Evolutionary conservation across 192 early-diverging fungal genomes (phyloP), one percentile per base, ranked within the genome.

Genomic region (Podila minutissima): DNA sequence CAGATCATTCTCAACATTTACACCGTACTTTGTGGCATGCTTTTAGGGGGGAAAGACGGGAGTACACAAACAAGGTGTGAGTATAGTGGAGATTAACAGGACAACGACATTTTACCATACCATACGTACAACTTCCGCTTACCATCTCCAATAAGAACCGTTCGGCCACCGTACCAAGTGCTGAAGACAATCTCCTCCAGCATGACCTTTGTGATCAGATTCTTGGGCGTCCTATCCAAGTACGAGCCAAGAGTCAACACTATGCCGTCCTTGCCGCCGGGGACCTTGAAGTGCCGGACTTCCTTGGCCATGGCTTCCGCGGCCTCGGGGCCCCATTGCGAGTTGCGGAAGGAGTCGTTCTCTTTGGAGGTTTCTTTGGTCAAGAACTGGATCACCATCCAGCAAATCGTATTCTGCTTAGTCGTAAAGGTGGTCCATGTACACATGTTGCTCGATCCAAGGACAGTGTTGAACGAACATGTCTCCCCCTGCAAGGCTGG

Each of bases 121-220:
- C 26, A 19, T 29, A 10, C 15, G 0, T 13, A 60, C 29, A 31
- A 26, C 37, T 10, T 15, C 35, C 24, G 10, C 32, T 17, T 58
- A 68, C 67, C 67, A 59, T 68, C 67, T 13, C 67, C 67, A 1
- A 68, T 28, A 9, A 68, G 51, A 17, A 68, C 67, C 26, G 55
- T 19, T 3, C 67, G 55, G 0, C 67, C 55, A 5, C 12, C 26
- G 13, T 68, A 29, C 67, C 67, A 68, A 3, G 67, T 68, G 11
- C 33, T 22, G 12, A 68, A 68, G 12, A 68, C 57, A 20, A 59
- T 68, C 37, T 59, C 67, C 9, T 59, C 67, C 32, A 68, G 28
- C 13, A 55, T 41, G 13, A 68, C 37, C 37, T 46, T 68, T 1
- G 67, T 41, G 38, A 68, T 59, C 8, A 58, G 1, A 0, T 68